Percentiles rank a stretch among this genome's conserved stretches.
These are phyloP conservation scores for Cercophora sp. DNA, from an alignment of 495 filamentous ascomycete species.

Conservation along the genomic window DNA sequence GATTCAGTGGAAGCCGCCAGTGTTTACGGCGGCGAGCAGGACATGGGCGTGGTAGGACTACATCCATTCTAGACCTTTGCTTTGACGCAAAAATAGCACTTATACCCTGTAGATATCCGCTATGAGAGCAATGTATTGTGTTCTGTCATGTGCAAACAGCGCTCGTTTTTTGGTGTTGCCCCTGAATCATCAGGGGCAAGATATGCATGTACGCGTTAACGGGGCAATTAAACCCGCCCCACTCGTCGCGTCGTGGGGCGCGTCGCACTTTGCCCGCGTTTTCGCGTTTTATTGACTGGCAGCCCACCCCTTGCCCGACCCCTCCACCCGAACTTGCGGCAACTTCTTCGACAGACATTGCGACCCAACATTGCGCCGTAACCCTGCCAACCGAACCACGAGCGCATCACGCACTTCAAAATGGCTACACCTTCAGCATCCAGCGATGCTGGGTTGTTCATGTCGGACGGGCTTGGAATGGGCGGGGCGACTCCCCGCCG, in stretches of 20 bases:
- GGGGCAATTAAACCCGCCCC: slow-evolving; percentile 22
- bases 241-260: slow-evolving; percentile 14
- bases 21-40: slow-evolving; percentile 80
- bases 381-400: slow-evolving; percentile 3
- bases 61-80: not conserved
- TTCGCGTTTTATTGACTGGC: slow-evolving; percentile 35
- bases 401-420: slow-evolving; percentile 7
- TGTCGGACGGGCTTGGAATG: slow-evolving; percentile 39
- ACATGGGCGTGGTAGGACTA: slow-evolving; percentile 88
- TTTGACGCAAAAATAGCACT: not conserved
- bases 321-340: slow-evolving; percentile 1
- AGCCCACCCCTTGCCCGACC: not conserved
- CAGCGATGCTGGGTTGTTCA: slow-evolving; percentile 42
- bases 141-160: too few species aligned
- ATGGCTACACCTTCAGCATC: slow-evolving; percentile 37
- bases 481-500: slow-evolving; percentile 34
- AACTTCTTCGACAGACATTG: not conserved
- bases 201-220: slow-evolving; percentile 10
- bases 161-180: too few species aligned
- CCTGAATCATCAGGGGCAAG: too few species aligned
- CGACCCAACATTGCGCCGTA: slow-evolving; percentile 2
- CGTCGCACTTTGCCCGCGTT: slow-evolving; percentile 24
- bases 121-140: not conserved
- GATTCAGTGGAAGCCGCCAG: slow-evolving; percentile 92
- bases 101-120: not conserved